Evolutionary conservation across 2,329 filamentous ascomycete genomes (phyloP).

Genomic region (Cryphonectria radicalis): DNA sequence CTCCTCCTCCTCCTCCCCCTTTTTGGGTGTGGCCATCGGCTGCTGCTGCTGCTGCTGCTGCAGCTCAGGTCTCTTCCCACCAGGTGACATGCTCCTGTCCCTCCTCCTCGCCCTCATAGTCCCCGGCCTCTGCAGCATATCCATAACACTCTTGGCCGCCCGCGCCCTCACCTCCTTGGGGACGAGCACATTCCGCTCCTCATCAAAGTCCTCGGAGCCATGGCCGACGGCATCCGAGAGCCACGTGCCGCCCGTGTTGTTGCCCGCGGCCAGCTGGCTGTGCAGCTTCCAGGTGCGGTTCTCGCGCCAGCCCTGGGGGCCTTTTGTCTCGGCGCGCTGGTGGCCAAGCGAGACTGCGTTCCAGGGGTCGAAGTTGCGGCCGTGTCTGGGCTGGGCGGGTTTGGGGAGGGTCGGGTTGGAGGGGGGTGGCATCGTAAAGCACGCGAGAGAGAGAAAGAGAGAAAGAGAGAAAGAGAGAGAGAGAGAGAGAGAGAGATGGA

Average conservation of each 20-base stretch:
- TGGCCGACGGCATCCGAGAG: conserved; percentile 69
- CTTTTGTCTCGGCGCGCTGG: conserved; percentile 73
- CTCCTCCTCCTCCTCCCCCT: conserved; percentile 19
- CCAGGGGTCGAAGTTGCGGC: conserved; percentile 66
- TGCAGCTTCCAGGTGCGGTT: conserved; percentile 71
- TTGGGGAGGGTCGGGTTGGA: conserved; percentile 33
- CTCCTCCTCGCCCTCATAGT: conserved; percentile 40
- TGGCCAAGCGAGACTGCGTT: conserved; percentile 78
- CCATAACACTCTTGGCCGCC: conserved; percentile 51
- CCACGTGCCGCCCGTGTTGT: conserved; percentile 61
- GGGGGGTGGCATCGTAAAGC: conserved; percentile 25
- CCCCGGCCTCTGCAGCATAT: conserved; percentile 57
- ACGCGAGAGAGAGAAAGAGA: too few species aligned
- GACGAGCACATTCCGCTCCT: conserved; percentile 48
- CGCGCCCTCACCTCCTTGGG: conserved; percentile 47
- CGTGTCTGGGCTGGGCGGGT: conserved; percentile 47
- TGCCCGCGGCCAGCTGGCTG: conserved; percentile 66
- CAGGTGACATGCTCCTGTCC: conserved; percentile 20
- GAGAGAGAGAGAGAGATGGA: too few species aligned
- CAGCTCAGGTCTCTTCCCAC: not conserved
- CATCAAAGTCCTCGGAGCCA: conserved; percentile 61
- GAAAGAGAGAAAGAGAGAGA: not conserved
- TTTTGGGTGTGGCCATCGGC: conserved; percentile 30
- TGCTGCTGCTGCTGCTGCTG: conserved; percentile 12
- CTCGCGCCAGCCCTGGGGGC: conserved; percentile 70